These are phyloP conservation scores for Zychaea mexicana DNA, from an alignment of 371 early-diverging fungal species.

Conservation along the genomic window DNA sequence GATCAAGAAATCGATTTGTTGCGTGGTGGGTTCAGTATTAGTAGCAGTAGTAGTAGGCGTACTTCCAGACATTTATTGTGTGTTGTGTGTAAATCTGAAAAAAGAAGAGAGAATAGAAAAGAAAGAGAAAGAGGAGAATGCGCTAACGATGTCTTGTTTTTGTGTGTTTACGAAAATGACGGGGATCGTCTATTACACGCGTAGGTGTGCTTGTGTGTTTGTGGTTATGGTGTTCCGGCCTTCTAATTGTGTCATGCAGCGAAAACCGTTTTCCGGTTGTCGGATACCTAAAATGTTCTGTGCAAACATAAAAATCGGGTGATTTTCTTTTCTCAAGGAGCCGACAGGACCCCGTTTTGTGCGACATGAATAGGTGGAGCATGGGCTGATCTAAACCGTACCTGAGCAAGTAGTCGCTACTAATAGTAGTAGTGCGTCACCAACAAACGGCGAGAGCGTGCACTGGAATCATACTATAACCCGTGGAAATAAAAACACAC, in stretches of 20 bases:
- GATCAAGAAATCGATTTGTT: conserved; percentile 39
- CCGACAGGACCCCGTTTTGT: background rate
- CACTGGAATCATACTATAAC: too few relatives aligned
- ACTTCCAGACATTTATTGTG: background rate
- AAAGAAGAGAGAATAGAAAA: conserved; percentile 4
- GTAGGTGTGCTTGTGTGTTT: too few relatives aligned
- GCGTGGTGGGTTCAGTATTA: conserved; percentile 13
- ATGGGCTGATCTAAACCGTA: background rate
- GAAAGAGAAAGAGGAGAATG: conserved; percentile 1
- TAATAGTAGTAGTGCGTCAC: too few relatives aligned
- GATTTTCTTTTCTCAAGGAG: background rate
- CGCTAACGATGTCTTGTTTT: background rate
- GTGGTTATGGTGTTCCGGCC: too few relatives aligned
- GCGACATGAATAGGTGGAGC: background rate
- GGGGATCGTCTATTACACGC: too few relatives aligned
- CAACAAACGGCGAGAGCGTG: too few relatives aligned
- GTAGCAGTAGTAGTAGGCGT: background rate
- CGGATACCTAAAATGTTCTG: background rate
- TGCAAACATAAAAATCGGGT: background rate
- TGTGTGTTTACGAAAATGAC: background rate
- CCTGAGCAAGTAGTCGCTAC: too few relatives aligned
- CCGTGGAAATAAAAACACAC: too few relatives aligned
- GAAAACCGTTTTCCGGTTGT: background rate
- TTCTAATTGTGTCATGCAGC: background rate
- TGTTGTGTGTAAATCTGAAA: background rate